Conservation (phyloP, 345 rosid genomes). For the Salix caprea region DNA sequence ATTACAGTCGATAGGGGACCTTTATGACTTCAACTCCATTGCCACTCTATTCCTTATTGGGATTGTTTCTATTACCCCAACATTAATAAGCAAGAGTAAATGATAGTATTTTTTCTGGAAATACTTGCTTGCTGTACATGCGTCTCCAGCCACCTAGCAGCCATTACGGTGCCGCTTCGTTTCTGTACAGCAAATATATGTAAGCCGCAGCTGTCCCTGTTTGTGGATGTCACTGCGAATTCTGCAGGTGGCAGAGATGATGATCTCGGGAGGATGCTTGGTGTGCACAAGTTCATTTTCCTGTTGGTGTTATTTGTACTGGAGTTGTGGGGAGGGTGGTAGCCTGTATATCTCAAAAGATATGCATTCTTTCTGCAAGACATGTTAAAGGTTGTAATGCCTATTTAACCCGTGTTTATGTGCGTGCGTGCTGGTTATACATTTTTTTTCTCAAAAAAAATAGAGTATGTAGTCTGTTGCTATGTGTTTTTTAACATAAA, state of each 20-base stretch:
- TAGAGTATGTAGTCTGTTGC: too few relatives aligned
- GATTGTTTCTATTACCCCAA: conserved; percentile 66
- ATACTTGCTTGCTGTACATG: conserved; percentile 14
- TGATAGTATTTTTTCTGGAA: conserved; percentile 13
- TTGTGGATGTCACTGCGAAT: not conserved
- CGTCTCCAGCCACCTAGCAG: not conserved
- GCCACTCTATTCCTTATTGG: conserved; percentile 80
- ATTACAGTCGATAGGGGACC: conserved; percentile 69
- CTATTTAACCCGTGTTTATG: too few relatives aligned
- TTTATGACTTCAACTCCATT: conserved; percentile 80
- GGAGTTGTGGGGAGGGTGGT: not conserved
- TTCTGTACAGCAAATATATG: conserved; percentile 31
- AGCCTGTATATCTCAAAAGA: not conserved
- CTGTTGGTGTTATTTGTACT: not conserved
- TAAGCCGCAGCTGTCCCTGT: conserved; percentile 10
- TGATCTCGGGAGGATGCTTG: conserved; percentile 12
- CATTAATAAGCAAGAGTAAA: conserved; percentile 53
- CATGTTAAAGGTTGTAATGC: not conserved
- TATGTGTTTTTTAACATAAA: too few relatives aligned
- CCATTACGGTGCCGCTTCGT: not conserved
- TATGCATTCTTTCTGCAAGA: not conserved
- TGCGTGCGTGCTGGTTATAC: too few relatives aligned
- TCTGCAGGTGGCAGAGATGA: conserved; percentile 13
- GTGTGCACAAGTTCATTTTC: not conserved
- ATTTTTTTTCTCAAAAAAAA: too few relatives aligned